Evolutionary conservation across 352 stramenopile species (phyloP).

Genomic region (Achlya hypogyna): DNA sequence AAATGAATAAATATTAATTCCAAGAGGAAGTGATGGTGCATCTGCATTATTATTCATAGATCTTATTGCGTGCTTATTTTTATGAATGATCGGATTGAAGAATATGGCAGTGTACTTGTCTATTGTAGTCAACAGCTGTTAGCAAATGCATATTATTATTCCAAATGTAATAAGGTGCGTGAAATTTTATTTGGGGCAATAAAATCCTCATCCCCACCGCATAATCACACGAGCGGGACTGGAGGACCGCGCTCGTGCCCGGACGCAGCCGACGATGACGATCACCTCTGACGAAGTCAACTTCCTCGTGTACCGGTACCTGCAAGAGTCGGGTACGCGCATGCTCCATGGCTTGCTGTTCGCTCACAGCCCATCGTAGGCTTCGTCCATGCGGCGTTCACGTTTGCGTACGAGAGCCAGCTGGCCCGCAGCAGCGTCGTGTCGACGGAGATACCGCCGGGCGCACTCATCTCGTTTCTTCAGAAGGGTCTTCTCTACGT

Average conservation of each 20-base stretch:
- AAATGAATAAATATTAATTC: slow-evolving; percentile 13
- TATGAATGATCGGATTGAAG: too few species aligned
- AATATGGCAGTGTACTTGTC: too few species aligned
- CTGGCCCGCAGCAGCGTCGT: slow-evolving; percentile 89
- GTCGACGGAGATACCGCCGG: slow-evolving; percentile 90
- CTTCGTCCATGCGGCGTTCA: slow-evolving; percentile 97
- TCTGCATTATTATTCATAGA: not conserved
- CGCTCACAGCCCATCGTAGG: slow-evolving; percentile 29
- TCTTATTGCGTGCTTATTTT: not conserved
- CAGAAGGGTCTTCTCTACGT: slow-evolving; percentile 97
- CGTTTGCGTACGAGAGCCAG: slow-evolving; percentile 97
- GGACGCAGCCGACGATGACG: slow-evolving; percentile 41
- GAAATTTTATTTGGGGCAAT: not conserved
- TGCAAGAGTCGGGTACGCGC: slow-evolving; percentile 88
- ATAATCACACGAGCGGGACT: slow-evolving; percentile 6
- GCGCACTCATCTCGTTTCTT: slow-evolving; percentile 96
- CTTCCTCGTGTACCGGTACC: slow-evolving; percentile 96
- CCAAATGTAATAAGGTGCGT: not conserved
- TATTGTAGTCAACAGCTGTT: too few species aligned
- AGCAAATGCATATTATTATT: not conserved
- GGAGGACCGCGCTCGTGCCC: slow-evolving; percentile 15
- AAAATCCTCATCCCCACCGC: not conserved
- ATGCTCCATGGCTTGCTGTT: not conserved
- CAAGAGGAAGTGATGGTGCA: not conserved
- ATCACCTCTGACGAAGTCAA: slow-evolving; percentile 96